Evolutionary conservation across 208 protist species (phyloP).

Genomic region (Acanthamoeba triangularis): DNA sequence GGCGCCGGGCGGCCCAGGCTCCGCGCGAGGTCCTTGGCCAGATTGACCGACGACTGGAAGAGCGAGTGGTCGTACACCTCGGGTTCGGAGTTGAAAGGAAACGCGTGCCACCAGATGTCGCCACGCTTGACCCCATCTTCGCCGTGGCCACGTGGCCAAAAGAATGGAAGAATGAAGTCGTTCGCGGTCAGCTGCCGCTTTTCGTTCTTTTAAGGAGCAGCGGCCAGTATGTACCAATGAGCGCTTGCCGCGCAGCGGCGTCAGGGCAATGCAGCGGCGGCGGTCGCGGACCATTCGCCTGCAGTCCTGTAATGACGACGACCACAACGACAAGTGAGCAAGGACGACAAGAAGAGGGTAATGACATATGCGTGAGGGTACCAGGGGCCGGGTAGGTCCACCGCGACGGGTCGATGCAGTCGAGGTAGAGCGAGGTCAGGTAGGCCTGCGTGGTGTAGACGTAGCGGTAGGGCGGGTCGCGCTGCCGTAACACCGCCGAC

Average conservation of each 20-base stretch:
- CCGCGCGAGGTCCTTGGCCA: conserved; percentile 26
- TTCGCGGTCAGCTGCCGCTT: no score
- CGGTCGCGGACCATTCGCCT: neutral
- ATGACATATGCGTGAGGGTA: neutral
- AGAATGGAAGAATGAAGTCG: no score
- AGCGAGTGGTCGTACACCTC: conserved; percentile 40
- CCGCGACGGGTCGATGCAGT: conserved; percentile 18
- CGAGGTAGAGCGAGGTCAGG: conserved; percentile 18
- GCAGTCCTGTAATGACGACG: neutral
- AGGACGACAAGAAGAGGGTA: neutral
- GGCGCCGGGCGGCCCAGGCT: conserved; percentile 41
- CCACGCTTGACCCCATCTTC: conserved; percentile 44
- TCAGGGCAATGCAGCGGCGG: neutral
- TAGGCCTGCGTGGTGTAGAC: conserved; percentile 36
- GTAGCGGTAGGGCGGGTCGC: conserved; percentile 8
- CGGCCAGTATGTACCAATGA: neutral
- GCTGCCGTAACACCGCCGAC: neutral
- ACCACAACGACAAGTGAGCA: neutral
- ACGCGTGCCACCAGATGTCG: conserved; percentile 57
- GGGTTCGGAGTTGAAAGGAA: conserved; percentile 58
- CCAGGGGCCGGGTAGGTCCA: conserved; percentile 8
- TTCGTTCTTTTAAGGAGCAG: no score
- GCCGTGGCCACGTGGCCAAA: neutral
- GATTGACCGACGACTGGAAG: conserved; percentile 45
- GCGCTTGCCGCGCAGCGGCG: neutral